Evolutionary conservation across 1,284 basidiomycete species (phyloP).

Genomic region (Leccinum pachyderme): DNA sequence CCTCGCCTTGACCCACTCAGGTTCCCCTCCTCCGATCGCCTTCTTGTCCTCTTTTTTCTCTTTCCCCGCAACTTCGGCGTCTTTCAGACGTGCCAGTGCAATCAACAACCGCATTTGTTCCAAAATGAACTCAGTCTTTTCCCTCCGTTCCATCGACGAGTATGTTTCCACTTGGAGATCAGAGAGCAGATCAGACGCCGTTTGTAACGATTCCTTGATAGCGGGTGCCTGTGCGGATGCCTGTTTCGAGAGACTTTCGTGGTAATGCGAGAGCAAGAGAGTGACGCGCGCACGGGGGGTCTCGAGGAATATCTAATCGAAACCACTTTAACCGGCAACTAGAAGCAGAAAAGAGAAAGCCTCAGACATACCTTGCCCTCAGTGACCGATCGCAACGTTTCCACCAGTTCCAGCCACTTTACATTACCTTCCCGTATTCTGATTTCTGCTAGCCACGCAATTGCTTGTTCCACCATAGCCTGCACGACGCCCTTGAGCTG

Average conservation of each 20-base stretch:
- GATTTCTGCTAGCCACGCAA: constrained; percentile 78
- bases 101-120: constrained; percentile 95
- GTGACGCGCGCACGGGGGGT: constrained; percentile 89
- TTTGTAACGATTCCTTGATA: constrained; percentile 67
- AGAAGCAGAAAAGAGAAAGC: background rate
- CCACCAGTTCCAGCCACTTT: constrained; percentile 84
- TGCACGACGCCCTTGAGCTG: constrained; percentile 92
- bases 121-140: constrained; percentile 98
- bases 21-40: constrained; percentile 64
- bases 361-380: constrained; percentile 83
- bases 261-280: constrained; percentile 77
- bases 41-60: constrained; percentile 61
- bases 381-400: constrained; percentile 88
- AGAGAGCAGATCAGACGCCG: constrained; percentile 86
- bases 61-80: constrained; percentile 48
- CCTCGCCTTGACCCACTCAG: constrained; percentile 88
- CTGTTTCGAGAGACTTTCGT: constrained; percentile 63
- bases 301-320: background rate
- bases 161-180: constrained; percentile 99
- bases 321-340: background rate
- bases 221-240: constrained; percentile 44
- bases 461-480: constrained; percentile 84
- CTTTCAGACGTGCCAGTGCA: constrained; percentile 70
- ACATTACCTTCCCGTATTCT: constrained; percentile 65
- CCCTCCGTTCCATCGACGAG: constrained; percentile 95